Evolutionary conservation across 306 rosid species (phyloP).

Genomic region (Prunus padus): DNA sequence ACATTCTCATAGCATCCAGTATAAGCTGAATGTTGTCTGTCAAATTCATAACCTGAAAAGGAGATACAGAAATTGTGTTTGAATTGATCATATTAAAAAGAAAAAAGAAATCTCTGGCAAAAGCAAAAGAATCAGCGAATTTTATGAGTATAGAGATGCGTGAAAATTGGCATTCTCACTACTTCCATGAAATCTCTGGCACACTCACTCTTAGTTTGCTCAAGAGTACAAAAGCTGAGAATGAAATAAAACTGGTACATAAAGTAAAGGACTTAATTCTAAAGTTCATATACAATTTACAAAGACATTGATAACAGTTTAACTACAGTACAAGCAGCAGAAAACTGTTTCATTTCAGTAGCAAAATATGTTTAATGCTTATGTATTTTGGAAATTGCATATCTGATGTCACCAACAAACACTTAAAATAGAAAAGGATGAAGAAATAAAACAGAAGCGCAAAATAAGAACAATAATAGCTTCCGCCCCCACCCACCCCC

Average conservation of each 20-base stretch:
- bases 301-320: neutral
- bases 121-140: neutral
- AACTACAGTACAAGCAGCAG: neutral
- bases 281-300: neutral
- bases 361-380: neutral
- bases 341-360: neutral
- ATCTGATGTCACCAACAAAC: neutral
- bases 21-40: constrained; percentile 70
- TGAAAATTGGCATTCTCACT: neutral
- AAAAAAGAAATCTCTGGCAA: neutral
- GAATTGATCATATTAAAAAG: neutral
- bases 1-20: constrained; percentile 58
- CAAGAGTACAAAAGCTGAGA: neutral
- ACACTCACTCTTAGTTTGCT: neutral
- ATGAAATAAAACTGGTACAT: neutral
- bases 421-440: neutral
- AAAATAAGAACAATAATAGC: neutral
- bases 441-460: neutral
- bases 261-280: neutral
- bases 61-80: neutral
- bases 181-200: neutral
- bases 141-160: neutral
- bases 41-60: constrained; percentile 58
- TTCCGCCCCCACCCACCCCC: neutral
- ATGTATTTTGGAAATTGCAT: neutral